Percentiles rank a stretch among this genome's conserved stretches.
phyloP scores from a whole-genome alignment of 495 filamentous ascomycete species.

The Rhizodiscina lignyota region DNA sequence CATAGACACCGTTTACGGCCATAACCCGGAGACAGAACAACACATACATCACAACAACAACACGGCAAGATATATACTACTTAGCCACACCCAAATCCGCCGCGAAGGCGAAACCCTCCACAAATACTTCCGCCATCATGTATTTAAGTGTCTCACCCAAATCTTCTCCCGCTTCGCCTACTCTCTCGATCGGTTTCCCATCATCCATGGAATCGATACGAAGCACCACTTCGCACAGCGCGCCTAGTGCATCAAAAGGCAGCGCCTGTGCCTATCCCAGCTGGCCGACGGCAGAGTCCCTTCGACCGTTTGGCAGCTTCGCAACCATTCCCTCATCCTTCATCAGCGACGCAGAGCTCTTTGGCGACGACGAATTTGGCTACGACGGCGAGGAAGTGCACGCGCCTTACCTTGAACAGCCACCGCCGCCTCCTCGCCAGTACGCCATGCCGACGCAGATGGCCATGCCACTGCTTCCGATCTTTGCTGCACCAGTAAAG shows the following conservation, averaged over 20 bases:
- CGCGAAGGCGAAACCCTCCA: too few species aligned
- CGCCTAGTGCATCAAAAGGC: conserved; percentile 7
- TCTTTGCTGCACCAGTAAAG: conserved; percentile 14
- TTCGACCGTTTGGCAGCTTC: conserved; percentile 6
- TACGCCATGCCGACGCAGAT: conserved; percentile 12
- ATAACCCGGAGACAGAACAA: too few species aligned
- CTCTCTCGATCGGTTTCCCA: too few species aligned
- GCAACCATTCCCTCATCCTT: conserved; percentile 9
- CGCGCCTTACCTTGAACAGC: conserved; percentile 15
- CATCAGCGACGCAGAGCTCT: conserved; percentile 24
- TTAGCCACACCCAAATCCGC: too few species aligned
- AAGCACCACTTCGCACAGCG: too few species aligned
- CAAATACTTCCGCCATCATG: too few species aligned
- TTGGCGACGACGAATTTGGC: conserved; percentile 15
- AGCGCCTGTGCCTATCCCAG: conserved; percentile 15
- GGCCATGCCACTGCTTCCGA: conserved; percentile 16
- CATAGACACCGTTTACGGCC: too few species aligned
- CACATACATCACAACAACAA: too few species aligned
- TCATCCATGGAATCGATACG: too few species aligned
- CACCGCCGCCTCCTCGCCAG: conserved; percentile 19
- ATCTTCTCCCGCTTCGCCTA: too few species aligned
- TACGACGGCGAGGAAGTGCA: conserved; percentile 1
- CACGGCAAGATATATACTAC: too few species aligned
- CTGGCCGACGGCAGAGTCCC: conserved; percentile 16
- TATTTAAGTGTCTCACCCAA: too few species aligned